These are phyloP conservation scores for Acanthamoeba royreba DNA, from an alignment of 208 protist species.

Conservation along the genomic window DNA sequence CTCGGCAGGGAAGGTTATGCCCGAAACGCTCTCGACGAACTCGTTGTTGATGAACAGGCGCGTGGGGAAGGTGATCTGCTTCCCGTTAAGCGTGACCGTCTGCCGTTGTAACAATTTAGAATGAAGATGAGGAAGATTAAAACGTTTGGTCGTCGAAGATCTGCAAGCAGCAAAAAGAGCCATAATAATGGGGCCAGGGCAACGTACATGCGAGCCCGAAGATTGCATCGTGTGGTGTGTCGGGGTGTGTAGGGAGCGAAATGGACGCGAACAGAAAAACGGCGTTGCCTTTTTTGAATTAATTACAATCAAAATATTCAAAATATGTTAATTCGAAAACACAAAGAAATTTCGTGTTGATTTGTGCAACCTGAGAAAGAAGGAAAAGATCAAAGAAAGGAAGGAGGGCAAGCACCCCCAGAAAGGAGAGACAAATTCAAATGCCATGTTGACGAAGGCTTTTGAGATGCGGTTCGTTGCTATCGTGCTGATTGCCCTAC, in stretches of 20 bases:
- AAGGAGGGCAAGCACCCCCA: not conserved
- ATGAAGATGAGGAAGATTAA: not conserved
- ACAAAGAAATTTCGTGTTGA: not conserved
- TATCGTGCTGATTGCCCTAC: no score
- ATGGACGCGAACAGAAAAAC: no score
- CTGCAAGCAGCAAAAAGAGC: not conserved
- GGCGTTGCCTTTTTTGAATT: no score
- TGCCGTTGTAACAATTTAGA: not conserved
- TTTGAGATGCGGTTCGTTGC: no score
- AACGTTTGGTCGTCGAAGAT: no score
- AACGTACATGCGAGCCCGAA: not conserved
- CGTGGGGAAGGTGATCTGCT: not conserved
- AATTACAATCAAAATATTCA: no score
- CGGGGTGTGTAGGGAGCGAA: not conserved
- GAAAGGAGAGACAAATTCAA: no score
- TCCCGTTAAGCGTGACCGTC: not conserved
- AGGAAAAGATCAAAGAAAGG: not conserved
- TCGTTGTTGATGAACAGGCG: constrained; percentile 34
- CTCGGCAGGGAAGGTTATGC: not conserved
- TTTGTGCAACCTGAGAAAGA: no score
- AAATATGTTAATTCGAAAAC: not conserved
- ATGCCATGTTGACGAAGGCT: no score
- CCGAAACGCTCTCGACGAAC: not conserved
- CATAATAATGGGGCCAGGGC: not conserved
- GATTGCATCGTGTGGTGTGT: not conserved